Percentiles rank a stretch among this genome's conserved stretches.
Conservation (phyloP, 345 rosid species). For the Eucalyptus erythrocorys region DNA sequence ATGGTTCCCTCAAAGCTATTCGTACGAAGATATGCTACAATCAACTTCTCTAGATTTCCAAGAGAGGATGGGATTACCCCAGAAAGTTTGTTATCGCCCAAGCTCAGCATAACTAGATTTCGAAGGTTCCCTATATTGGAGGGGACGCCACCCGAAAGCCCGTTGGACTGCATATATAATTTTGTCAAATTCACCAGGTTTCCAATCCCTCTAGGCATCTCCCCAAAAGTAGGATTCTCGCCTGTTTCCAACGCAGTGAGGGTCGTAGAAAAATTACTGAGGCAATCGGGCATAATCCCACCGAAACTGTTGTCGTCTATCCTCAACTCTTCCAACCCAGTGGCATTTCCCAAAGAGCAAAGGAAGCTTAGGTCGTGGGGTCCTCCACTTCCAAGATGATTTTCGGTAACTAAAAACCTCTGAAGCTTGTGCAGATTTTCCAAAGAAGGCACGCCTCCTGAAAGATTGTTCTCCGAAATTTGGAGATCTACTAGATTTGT, state of each 20-base stretch:
- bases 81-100: too few relatives aligned
- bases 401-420: rapidly evolving
- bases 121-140: not conserved
- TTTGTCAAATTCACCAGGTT: rapidly evolving
- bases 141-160: not conserved
- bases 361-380: too few relatives aligned
- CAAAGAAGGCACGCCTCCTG: too few relatives aligned
- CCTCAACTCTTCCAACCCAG: rapidly evolving
- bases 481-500: rapidly evolving
- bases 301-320: rapidly evolving
- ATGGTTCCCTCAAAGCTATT: not conserved
- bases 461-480: rapidly evolving
- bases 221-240: not conserved
- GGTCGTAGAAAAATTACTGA: not conserved
- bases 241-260: rapidly evolving
- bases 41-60: not conserved
- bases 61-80: not conserved
- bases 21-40: too few relatives aligned
- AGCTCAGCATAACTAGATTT: rapidly evolving
- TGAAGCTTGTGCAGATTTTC: too few relatives aligned
- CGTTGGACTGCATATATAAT: rapidly evolving
- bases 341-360: rapidly evolving
- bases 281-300: not conserved
- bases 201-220: not conserved
- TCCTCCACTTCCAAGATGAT: too few relatives aligned